Percentiles rank a stretch among this genome's conserved stretches.
Evolutionary conservation across 2,329 filamentous ascomycete species (phyloP).

Genomic region (Parafenestella ontariensis): DNA sequence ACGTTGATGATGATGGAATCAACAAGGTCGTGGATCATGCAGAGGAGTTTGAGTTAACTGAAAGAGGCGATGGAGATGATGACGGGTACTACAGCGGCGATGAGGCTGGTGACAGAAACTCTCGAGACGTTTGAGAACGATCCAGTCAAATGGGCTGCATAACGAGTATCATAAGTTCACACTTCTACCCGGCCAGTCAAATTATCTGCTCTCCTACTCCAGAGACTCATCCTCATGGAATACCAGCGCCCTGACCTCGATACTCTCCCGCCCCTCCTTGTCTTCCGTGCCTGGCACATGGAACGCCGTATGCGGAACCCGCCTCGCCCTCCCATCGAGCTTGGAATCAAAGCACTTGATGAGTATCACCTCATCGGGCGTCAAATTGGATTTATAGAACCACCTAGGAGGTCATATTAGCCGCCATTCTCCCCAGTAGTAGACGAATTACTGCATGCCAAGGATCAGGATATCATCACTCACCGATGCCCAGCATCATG

Average conservation of each 20-base stretch:
- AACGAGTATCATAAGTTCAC: no score
- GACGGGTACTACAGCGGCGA: constrained; percentile 5
- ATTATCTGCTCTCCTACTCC: constrained; percentile 12
- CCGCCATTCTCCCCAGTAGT: no score
- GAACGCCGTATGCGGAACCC: constrained; percentile 47
- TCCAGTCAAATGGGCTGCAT: neutral
- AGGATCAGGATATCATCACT: constrained; percentile 2
- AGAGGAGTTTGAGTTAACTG: constrained; percentile 24
- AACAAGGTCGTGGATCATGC: constrained; percentile 5
- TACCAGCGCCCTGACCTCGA: constrained; percentile 44
- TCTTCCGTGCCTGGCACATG: constrained; percentile 33
- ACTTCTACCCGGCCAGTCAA: no score
- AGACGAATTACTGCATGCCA: no score
- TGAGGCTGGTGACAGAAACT: neutral
- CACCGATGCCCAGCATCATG: constrained; percentile 34
- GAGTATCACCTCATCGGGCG: constrained; percentile 40
- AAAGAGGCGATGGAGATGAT: constrained; percentile 1
- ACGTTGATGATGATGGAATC: constrained; percentile 14
- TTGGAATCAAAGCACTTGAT: constrained; percentile 49
- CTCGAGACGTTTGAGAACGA: neutral
- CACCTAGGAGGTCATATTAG: constrained; percentile 23
- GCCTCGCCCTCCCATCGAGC: constrained; percentile 41
- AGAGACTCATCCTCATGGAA: constrained; percentile 42
- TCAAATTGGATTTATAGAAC: constrained; percentile 41
- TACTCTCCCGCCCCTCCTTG: constrained; percentile 40